Base-by-base conservation (phyloP, 2,329 filamentous ascomycete species). In the Delphinella strobiligena region DNA sequence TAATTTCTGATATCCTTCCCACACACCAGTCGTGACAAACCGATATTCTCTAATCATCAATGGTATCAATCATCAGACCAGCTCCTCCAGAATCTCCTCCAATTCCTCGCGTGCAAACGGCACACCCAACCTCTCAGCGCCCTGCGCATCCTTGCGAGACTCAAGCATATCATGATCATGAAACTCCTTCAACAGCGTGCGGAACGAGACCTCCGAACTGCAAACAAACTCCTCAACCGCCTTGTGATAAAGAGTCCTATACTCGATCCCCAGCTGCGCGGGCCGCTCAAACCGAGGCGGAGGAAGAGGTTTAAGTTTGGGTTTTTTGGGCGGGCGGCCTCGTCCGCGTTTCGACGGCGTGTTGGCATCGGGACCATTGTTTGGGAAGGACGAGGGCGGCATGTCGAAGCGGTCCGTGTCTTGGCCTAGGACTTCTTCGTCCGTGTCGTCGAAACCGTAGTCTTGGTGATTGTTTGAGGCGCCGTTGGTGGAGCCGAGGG, bases 101-200 rank as follows among this genome's bases (percentile, higher is more conserved):
- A 96, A 68, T 61, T 98, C 91, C 47, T 93, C 87, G 49, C 80
- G 81, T 32, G 80, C 71, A 54, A 96, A 86, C 0, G 91, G 91
- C 11, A 94, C 75, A 49, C 83, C 82, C 34, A 98, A 61, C 38
- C 91, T 66, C 57, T 96, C 91, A 2, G 82, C 88, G 3, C 91
- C 91, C 41, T 88, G 67, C 0, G 75, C 73, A 58, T 98, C 89
- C 55, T 89, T 89, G 46, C 79, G 76, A 45, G 83, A 93, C 40
- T 85, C 85, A 47, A 98, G 82, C 78, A 98, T 96, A 55, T 95
- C 86, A 65, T 98, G 91, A 54, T 98, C 91, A 56, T 95, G 86
- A 59, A 98, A 91, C 73, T 98, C 91, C 63, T 96, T 96, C 46
- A 98, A 62, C 55, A 98, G 60, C 18, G 88, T 94, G 45, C 91